Base-by-base conservation (phyloP, 179 eudicot genomes). In the Sideroxylon spinosum region DNA sequence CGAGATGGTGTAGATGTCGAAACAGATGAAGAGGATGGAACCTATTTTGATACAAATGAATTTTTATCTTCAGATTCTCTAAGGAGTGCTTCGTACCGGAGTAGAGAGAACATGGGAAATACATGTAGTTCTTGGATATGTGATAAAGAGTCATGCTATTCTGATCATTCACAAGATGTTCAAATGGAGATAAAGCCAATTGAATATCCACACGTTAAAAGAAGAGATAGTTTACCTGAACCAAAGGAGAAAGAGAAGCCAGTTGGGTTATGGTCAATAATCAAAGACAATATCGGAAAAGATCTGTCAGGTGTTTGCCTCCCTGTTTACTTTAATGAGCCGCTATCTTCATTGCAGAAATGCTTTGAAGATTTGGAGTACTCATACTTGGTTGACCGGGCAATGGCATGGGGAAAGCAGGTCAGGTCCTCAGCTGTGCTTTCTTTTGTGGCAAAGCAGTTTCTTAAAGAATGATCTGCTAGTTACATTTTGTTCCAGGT, bases 341-440 rank as follows among this genome's bases (percentile, higher is more conserved):
- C 98, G 56, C 87, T 95, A 26, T 95, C 99, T 63, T 95, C 99
- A 11, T 81, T 95, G 80, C 99, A 95, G 84, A 95, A 95, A 74
- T 95, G 99, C 86, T 93, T 95, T 79, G 98, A 95, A 86, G 99
- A 95, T 82, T 88, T 95, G 86, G 99, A 95, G 75, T 95, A 95
- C 80, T 95, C 99, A 0, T 79, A 89, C 82, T 87, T 95, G 86
- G 92, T 95, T 81, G 99, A 95, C 78, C 87, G 82, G 63, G 99
- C 95, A 68, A 82, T 88, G 77, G 93, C 90, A 83, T 93, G 97
- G 98, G 99, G 98, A 80, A 95, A 93, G 86, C 87, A 88, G 95
- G 99, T 95, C 80, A 87, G 91, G 46, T 81, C 59, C 66, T 86
- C 78, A 53, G 29, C 67, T 60, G 26, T 76, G 52, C 28, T 80